Percentiles rank a stretch among this genome's conserved stretches.
These are phyloP conservation scores for Neolentinus lepideus DNA, from an alignment of 1,284 basidiomycete species.

Conservation along the genomic window DNA sequence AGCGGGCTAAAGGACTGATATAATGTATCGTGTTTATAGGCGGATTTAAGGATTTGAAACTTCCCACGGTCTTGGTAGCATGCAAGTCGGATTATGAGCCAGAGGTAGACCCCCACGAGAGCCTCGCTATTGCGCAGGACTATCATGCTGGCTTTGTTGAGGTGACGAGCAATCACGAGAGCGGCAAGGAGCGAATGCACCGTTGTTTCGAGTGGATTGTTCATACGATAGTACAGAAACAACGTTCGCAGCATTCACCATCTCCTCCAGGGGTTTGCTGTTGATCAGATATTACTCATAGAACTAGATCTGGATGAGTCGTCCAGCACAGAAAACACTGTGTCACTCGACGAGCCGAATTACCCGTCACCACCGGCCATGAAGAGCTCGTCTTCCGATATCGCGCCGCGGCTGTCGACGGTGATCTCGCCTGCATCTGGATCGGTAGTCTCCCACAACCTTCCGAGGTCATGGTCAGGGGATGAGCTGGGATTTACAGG, in stretches of 20 bases:
- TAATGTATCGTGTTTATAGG: background rate
- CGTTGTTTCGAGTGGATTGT: constrained; percentile 61
- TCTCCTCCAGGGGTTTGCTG: background rate
- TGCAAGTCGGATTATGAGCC: constrained; percentile 61
- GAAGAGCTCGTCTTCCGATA: background rate
- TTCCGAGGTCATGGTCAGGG: background rate
- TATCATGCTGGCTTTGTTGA: constrained; percentile 69
- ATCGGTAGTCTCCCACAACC: background rate
- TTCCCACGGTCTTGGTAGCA: constrained; percentile 61
- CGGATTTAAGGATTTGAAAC: constrained; percentile 43
- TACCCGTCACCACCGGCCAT: constrained; percentile 61
- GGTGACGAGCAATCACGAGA: constrained; percentile 41
- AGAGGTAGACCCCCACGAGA: constrained; percentile 48
- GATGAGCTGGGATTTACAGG: background rate
- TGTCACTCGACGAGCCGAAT: constrained; percentile 32
- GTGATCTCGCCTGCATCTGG: background rate
- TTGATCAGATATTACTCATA: background rate
- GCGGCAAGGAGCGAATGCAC: constrained; percentile 55
- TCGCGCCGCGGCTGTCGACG: background rate
- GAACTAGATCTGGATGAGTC: background rate
- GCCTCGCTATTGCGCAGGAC: constrained; percentile 35
- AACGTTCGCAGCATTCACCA: constrained; percentile 32
- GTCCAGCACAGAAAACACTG: background rate
- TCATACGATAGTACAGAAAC: constrained; percentile 46
- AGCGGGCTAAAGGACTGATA: background rate